Evolutionary conservation across 2,329 filamentous ascomycete genomes (phyloP), one percentile per base, ranked within the genome.

Genomic region (Calycina marina): DNA sequence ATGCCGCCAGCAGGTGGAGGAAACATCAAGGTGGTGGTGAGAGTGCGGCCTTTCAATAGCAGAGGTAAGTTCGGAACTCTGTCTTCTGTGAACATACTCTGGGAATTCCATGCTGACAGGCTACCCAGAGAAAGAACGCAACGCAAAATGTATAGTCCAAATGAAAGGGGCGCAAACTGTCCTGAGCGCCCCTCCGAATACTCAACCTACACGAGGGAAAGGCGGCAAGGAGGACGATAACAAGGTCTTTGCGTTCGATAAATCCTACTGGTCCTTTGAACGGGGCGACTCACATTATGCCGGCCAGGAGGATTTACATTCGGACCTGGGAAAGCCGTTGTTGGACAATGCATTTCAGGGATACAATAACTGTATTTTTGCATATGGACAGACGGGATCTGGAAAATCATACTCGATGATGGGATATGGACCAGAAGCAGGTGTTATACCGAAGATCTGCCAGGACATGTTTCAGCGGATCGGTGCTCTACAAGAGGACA

Each of bases 391-490:
- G 62, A 98, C 90, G 2, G 90, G 90, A 45, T 96, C 90, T 1
- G 90, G 90, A 58, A 98, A 98, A 61, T 94, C 85, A 11, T 98
- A 98, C 58, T 94, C 86, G 18, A 98, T 98, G 88, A 98, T 98
- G 90, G 90, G 90, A 30, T 98, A 96, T 59, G 90, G 90, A 33
- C 79, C 88, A 50, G 88, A 98, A 52, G 72, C 85, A 36, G 90
- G 90, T 56, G 90, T 98, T 42, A 96, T 96, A 40, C 90, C 92
- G 28, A 81, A 76, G 50, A 98, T 98, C 60, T 98, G 90, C 56
- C 82, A 90, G 61, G 79, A 93, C 50, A 96, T 98, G 85, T 98
- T 98, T 56, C 72, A 78, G 51, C 70, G 88, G 42, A 98, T 98
- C 51, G 62, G 62, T 15, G 60, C 61, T 30, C 64, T 88, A 48